Conservation (phyloP, 2,329 filamentous ascomycete genomes). For the Tothia fuscella region DNA sequence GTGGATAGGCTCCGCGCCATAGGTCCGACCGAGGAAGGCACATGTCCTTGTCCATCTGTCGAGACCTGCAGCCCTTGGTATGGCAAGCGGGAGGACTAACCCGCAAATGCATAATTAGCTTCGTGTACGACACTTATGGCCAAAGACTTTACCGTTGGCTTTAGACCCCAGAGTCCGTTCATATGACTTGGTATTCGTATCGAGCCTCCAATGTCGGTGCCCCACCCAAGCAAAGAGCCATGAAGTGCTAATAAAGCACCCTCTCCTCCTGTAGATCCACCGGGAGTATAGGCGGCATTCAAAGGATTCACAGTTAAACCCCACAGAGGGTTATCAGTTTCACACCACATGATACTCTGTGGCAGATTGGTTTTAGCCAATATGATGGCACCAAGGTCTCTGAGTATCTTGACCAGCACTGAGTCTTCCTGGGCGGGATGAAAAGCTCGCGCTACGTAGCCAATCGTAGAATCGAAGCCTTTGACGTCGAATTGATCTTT, state of each 20-base stretch:
- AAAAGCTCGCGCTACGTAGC: constrained; percentile 50
- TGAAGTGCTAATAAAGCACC: constrained; percentile 47
- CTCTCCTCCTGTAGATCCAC: constrained; percentile 57
- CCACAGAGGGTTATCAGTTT: constrained; percentile 53
- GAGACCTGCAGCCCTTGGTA: constrained; percentile 42
- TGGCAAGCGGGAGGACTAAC: constrained; percentile 44
- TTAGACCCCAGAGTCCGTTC: constrained; percentile 45
- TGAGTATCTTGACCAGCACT: constrained; percentile 45
- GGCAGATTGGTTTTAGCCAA: constrained; percentile 61
- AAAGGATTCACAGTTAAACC: constrained; percentile 51
- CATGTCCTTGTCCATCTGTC: constrained; percentile 52
- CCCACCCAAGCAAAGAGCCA: constrained; percentile 49
- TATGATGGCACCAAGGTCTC: constrained; percentile 49
- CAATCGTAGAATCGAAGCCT: constrained; percentile 49
- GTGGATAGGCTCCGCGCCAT: constrained; percentile 45
- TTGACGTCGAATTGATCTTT: constrained; percentile 59
- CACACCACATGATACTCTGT: constrained; percentile 57
- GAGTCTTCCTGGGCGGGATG: constrained; percentile 46
- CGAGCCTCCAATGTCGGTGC: constrained; percentile 51
- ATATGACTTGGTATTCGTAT: constrained; percentile 46
- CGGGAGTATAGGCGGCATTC: constrained; percentile 47
- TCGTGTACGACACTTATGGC: not conserved
- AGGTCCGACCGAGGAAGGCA: constrained; percentile 52
- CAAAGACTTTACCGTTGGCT: constrained; percentile 33
- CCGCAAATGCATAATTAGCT: constrained; percentile 26